Evolutionary conservation across 2,329 filamentous ascomycete genomes (phyloP).

Genomic region (Colletotrichum navitas): DNA sequence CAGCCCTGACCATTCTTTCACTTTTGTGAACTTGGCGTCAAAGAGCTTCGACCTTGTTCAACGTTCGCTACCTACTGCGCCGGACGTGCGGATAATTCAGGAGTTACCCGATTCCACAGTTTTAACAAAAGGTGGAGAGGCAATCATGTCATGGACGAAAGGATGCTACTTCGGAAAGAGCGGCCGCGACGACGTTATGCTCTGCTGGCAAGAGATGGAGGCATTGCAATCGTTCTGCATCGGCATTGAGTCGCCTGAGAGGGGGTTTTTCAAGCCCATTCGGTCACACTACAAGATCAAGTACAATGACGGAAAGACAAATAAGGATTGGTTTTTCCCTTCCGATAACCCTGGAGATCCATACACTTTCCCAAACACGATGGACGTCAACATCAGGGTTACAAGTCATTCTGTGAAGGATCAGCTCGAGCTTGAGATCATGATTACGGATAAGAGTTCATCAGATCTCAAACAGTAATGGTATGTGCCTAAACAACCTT

Average conservation of each 20-base stretch:
- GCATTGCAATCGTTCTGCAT: conserved; percentile 34
- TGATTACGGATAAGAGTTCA: conserved; percentile 13
- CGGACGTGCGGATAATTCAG: conserved; percentile 15
- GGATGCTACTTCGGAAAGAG: conserved; percentile 38
- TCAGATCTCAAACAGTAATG: neutral
- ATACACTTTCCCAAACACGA: conserved; percentile 27
- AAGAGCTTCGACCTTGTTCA: conserved; percentile 21
- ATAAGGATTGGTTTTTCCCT: conserved; percentile 17
- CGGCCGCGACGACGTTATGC: conserved; percentile 18
- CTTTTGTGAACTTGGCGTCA: conserved; percentile 31
- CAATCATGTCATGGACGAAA: conserved; percentile 29
- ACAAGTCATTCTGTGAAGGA: conserved; percentile 23
- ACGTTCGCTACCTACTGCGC: conserved; percentile 13
- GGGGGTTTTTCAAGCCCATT: conserved; percentile 34
- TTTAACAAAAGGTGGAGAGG: neutral
- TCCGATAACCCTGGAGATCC: conserved; percentile 18
- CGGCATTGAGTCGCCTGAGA: conserved; percentile 35
- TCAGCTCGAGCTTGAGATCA: conserved; percentile 20
- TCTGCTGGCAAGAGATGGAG: conserved; percentile 38
- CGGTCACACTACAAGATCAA: conserved; percentile 34
- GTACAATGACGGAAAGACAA: conserved; percentile 29
- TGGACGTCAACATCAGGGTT: conserved; percentile 28
- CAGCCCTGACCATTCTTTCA: conserved; percentile 25
- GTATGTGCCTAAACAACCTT: neutral
- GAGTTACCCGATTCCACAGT: conserved; percentile 1